Base-by-base conservation (phyloP, 306 rosid genomes). In the Pyrus bretschneideri region DNA sequence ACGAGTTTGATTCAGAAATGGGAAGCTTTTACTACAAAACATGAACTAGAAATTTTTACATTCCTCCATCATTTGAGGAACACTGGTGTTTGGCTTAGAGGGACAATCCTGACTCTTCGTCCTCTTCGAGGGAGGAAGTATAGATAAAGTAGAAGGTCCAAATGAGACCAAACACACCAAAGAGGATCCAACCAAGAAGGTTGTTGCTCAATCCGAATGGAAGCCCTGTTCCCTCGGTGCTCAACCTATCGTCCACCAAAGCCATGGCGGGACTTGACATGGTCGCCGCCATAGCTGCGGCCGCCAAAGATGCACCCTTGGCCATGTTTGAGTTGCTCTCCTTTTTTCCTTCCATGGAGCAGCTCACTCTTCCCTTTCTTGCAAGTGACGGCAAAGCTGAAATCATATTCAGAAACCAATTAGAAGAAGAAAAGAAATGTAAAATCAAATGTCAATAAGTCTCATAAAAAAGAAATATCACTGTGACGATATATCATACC, bases 221-320 rank as follows among this genome's bases (percentile, higher is more conserved):
- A 77, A 95, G 95, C 25, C 98, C 98, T 15, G 98, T 92, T 55
- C 98, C 98, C 81, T 95, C 98, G n/a, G 98, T 95, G 89, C 76
- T 77, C 88, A 95, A 0, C 81, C 98, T 89, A 21, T 95, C 98
- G 76, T 95, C 98, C 84, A 95, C 98, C 87, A 95, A 74, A 44
- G 93, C 97, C 92, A 90, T 85, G 64, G 97, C 97, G 33, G 96
- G 95, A 80, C 92, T 82, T 35, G 97, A 81, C 93, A 90, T 81
- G 40, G 86, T 81, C 60, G 91, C 80, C 7, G 91, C 91, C 66
- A 81, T 49, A 10, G 83, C 89, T 17, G 95, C 95, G 14, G 92
- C 91, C 57, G 79, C 59, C 83, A 91, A 67, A 15, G 96, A 87
- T 13, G 90, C 88, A 4, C 91, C 85, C 90, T 87, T 91, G 45